phyloP scores from a whole-genome alignment of 2,329 filamentous ascomycete genomes.

The Aspergillus alliaceus region DNA sequence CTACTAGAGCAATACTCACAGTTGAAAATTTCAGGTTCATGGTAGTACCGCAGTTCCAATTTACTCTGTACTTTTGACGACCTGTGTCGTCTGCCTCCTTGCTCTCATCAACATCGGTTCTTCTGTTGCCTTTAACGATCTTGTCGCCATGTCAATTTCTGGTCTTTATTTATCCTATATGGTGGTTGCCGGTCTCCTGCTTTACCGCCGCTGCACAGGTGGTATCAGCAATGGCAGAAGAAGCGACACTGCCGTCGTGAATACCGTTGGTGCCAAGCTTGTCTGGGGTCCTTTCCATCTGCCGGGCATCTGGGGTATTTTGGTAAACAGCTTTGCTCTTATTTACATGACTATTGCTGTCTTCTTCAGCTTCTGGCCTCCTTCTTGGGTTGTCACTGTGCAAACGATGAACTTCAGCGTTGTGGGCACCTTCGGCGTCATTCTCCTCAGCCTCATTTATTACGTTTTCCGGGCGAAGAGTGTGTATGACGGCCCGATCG shows the following conservation, averaged over 20 bases:
- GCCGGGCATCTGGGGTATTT: conserved; percentile 35
- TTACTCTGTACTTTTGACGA: conserved; percentile 26
- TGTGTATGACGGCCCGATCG: neutral
- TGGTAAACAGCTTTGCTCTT: conserved; percentile 46
- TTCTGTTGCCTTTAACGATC: conserved; percentile 30
- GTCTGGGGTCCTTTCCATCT: conserved; percentile 32
- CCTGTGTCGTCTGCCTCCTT: conserved; percentile 27
- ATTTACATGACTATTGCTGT: conserved; percentile 49
- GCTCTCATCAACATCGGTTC: conserved; percentile 37
- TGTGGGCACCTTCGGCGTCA: neutral
- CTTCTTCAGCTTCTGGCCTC: conserved; percentile 53
- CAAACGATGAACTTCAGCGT: neutral
- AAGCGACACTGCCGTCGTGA: conserved; percentile 15
- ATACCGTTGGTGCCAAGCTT: conserved; percentile 26
- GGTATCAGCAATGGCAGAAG: conserved; percentile 14
- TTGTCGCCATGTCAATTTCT: conserved; percentile 35
- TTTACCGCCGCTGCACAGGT: conserved; percentile 27
- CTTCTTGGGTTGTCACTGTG: neutral
- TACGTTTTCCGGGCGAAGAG: neutral
- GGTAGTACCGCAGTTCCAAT: conserved; percentile 28
- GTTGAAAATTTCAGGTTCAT: no score
- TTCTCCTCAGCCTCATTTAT: neutral
- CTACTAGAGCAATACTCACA: no score
- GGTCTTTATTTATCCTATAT: conserved; percentile 34
- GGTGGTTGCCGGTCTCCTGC: conserved; percentile 25